Conservation (phyloP, 805 yeast species). For the Kockiozyma suomiensis region DNA sequence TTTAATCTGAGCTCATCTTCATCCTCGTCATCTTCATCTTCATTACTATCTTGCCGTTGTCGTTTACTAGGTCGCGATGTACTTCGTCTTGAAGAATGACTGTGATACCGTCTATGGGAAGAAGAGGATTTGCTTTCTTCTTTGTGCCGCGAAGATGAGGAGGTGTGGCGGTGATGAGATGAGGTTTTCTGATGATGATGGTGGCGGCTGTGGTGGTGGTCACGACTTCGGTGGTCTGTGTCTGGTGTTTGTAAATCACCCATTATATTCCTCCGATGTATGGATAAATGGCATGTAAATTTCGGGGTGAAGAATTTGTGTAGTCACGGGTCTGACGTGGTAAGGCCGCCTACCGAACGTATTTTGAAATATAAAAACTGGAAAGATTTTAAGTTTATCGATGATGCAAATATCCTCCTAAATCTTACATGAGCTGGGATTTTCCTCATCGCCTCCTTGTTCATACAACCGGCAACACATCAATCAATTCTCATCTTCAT, state of each 20-base stretch:
- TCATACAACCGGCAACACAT: too few species aligned
- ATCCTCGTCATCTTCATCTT: not conserved
- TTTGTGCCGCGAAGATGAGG: not conserved
- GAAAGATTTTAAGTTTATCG: not conserved
- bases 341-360: too few species aligned
- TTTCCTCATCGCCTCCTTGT: not conserved
- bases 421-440: not conserved
- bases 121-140: not conserved
- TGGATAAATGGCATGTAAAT: too few species aligned
- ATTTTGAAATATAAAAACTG: too few species aligned
- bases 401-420: not conserved
- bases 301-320: too few species aligned
- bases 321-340: too few species aligned
- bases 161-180: not conserved
- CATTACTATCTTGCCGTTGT: not conserved
- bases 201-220: not conserved
- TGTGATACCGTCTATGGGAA: not conserved
- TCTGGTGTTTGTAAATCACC: too few species aligned
- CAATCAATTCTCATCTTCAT: not conserved
- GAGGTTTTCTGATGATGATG: slow-evolving; percentile 3
- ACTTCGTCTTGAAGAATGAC: not conserved
- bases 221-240: too few species aligned
- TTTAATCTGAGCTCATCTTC: slow-evolving; percentile 6
- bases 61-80: not conserved
- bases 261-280: too few species aligned